Evolutionary conservation across 2,329 filamentous ascomycete genomes (phyloP).

Genomic region (Aspergillus sp.): DNA sequence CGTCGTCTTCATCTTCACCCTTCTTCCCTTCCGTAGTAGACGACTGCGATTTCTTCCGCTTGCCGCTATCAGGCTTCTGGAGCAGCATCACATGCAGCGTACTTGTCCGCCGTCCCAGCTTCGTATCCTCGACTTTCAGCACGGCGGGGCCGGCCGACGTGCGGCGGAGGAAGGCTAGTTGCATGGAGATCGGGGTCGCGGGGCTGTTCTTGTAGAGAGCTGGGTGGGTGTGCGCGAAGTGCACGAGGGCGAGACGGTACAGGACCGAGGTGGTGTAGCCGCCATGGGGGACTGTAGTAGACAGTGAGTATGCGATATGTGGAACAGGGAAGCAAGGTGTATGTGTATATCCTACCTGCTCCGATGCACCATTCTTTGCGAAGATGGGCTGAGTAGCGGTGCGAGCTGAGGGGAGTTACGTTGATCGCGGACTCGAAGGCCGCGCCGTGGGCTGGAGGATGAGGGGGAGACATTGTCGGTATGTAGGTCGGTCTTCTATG

Average conservation of each 20-base stretch:
- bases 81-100: conserved; percentile 63
- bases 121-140: conserved; percentile 63
- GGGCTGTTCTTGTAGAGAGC: conserved; percentile 47
- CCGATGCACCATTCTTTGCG: conserved; percentile 66
- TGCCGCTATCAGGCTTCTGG: conserved; percentile 31
- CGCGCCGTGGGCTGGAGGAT: conserved; percentile 23
- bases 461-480: conserved; percentile 9
- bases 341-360: conserved; percentile 49
- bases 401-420: conserved; percentile 46
- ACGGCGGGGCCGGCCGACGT: conserved; percentile 60
- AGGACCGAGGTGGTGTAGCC: conserved; percentile 68
- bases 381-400: conserved; percentile 61
- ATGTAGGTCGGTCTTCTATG: not conserved
- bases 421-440: conserved; percentile 42
- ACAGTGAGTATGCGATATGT: not conserved
- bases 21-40: conserved; percentile 11
- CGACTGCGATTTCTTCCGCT: too few species aligned
- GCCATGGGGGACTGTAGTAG: conserved; percentile 65
- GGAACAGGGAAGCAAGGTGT: too few species aligned
- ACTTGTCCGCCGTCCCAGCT: conserved; percentile 65
- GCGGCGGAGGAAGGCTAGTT: conserved; percentile 66
- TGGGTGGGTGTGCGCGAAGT: conserved; percentile 61
- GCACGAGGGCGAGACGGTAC: conserved; percentile 59
- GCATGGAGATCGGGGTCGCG: conserved; percentile 64
- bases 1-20: conserved; percentile 38